Evolutionary conservation across 1,284 basidiomycete species (phyloP).

Genomic region (Leucoagaricus sp.): DNA sequence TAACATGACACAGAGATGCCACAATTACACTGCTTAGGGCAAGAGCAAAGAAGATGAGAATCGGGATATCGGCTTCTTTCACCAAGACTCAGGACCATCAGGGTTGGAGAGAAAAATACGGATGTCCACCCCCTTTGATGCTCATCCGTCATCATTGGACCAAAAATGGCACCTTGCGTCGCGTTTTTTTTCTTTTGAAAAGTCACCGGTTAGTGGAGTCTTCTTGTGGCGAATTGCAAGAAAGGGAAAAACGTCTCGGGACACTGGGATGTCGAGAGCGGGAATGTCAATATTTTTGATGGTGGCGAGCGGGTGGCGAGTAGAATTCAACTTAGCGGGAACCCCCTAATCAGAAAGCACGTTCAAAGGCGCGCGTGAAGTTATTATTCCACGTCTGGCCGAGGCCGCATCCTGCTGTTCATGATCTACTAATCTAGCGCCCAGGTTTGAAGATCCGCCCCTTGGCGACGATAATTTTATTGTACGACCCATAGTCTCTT

Average conservation of each 20-base stretch:
- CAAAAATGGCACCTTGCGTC: neutral
- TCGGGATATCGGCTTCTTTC: slow-evolving; percentile 3
- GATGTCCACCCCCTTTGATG: neutral
- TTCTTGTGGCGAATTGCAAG: neutral
- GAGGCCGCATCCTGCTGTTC: neutral
- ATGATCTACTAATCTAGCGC: neutral
- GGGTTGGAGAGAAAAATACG: neutral
- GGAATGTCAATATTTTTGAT: neutral
- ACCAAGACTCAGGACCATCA: slow-evolving; percentile 8
- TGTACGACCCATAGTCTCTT: neutral
- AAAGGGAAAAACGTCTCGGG: slow-evolving; percentile 3
- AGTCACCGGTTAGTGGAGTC: neutral
- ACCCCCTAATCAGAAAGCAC: neutral
- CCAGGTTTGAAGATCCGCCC: neutral
- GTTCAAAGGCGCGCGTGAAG: neutral
- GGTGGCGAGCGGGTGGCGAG: neutral
- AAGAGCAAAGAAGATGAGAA: slow-evolving; percentile 5
- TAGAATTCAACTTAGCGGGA: neutral
- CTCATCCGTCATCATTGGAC: neutral
- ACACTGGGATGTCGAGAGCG: neutral
- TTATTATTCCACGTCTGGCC: neutral
- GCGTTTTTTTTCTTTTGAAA: neutral
- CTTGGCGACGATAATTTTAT: neutral
- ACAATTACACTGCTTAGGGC: neutral
- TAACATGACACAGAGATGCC: neutral